Evolutionary conservation across 495 filamentous ascomycete species (phyloP).

Genomic region (Aspergillus diversus): DNA sequence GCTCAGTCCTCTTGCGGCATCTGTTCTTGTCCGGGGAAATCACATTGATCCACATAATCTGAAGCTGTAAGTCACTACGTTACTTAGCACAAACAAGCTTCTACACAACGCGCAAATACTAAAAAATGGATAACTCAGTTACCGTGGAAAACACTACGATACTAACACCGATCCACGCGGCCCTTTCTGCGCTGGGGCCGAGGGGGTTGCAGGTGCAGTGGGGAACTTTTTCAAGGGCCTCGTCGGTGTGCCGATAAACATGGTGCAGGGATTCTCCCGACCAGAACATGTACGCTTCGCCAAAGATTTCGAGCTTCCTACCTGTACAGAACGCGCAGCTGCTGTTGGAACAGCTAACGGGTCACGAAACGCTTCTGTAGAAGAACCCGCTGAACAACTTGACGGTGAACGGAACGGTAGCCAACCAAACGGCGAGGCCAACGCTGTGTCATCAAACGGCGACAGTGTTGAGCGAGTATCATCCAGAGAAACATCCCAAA

Average conservation of each 20-base stretch:
- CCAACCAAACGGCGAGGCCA: too few relatives aligned
- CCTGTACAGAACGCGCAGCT: constrained; percentile 6
- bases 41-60: constrained; percentile 61
- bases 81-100: too few relatives aligned
- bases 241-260: constrained; percentile 74
- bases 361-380: not conserved
- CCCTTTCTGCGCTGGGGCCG: constrained; percentile 64
- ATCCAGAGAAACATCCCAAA: not conserved
- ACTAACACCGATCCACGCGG: constrained; percentile 66
- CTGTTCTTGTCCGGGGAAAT: constrained; percentile 56
- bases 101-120: too few relatives aligned
- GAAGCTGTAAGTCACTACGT: constrained; percentile 52
- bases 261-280: constrained; percentile 53
- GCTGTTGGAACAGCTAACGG: not conserved
- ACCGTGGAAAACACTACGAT: constrained; percentile 60
- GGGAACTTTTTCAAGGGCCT: constrained; percentile 72
- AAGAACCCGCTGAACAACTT: not conserved
- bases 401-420: too few relatives aligned
- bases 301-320: constrained; percentile 14
- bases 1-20: constrained; percentile 63
- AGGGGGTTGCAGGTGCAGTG: constrained; percentile 68
- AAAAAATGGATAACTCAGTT: constrained; percentile 41
- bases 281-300: constrained; percentile 16
- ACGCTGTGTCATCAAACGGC: too few relatives aligned
- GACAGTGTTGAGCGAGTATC: not conserved